Base-by-base conservation (phyloP, 352 stramenopile species). In the Peronosclerospora sorghi region DNA sequence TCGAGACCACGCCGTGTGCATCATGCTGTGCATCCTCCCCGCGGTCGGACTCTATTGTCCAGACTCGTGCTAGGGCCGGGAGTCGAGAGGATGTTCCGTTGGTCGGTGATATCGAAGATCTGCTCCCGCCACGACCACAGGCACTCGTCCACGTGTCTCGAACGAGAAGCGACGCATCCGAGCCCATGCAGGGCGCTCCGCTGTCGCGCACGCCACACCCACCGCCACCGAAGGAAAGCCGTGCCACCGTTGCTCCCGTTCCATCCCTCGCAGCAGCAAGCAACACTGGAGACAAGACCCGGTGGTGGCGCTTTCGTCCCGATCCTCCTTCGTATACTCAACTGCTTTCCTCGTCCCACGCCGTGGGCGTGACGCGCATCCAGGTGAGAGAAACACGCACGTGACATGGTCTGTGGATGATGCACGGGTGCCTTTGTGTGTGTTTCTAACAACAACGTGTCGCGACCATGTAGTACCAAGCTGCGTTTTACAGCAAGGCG, bases 131-230 rank as follows among this genome's bases (percentile, higher is more conserved):
- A 6, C 56, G 57, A 15, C 76, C 71, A 8, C 56, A 65, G 48
- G 40, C n/a, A n/a, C n/a, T n/a, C n/a, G n/a, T n/a, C n/a, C n/a
- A n/a, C n/a, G n/a, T n/a, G n/a, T n/a, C n/a, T n/a, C n/a, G n/a
- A n/a, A n/a, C n/a, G n/a, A n/a, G n/a, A n/a, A n/a, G n/a, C n/a
- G n/a, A n/a, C n/a, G n/a, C n/a, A n/a, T n/a, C n/a, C n/a, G n/a
- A n/a, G n/a, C n/a, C n/a, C n/a, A n/a, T n/a, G n/a, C n/a, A n/a
- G n/a, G n/a, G n/a, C n/a, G n/a, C n/a, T n/a, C 21, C 54, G 0
- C 23, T 81, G 12, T 84, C 72, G 9, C 40, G 74, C n/a, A 84
- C 72, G 6, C 72, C 74, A 9, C 62, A 76, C 18, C 72, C 65
- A 12, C 40, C 37, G 9, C 62, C 58, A 23, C 42, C 6, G n/a